Evolutionary conservation across 2,329 filamentous ascomycete genomes (phyloP).

Genomic region (Colletotrichum sojae): DNA sequence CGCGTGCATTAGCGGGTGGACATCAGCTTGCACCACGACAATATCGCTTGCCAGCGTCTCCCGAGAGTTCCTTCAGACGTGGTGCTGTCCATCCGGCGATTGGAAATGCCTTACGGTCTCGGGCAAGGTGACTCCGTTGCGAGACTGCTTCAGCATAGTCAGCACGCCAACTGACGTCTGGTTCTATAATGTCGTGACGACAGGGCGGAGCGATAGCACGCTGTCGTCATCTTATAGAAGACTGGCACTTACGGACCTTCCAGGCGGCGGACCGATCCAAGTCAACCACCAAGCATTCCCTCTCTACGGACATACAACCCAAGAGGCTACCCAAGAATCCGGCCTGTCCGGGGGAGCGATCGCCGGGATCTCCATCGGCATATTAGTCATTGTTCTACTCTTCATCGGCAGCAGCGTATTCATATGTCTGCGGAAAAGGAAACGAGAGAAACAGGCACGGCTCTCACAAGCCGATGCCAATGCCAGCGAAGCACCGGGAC

Average conservation of each 20-base stretch:
- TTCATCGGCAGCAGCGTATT: not conserved
- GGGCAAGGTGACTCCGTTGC: not conserved
- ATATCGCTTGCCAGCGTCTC: not conserved
- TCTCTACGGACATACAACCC: not conserved
- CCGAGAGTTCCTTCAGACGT: constrained; percentile 15
- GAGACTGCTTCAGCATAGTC: constrained; percentile 20
- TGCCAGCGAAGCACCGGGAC: not conserved
- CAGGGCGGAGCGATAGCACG: not conserved
- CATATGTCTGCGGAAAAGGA: not conserved
- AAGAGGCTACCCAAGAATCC: not conserved
- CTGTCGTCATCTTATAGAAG: constrained; percentile 13
- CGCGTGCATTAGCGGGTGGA: constrained; percentile 31
- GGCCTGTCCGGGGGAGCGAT: not conserved
- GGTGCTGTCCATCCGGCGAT: constrained; percentile 17
- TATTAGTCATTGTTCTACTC: not conserved
- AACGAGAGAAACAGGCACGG: not conserved
- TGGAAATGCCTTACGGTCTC: constrained; percentile 3
- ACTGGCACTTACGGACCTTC: not conserved
- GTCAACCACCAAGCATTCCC: too few relatives aligned
- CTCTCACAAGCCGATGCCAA: not conserved
- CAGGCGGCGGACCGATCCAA: not conserved
- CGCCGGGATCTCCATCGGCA: not conserved
- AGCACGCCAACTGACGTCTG: constrained; percentile 24
- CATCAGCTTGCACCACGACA: constrained; percentile 16
- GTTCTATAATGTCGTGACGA: constrained; percentile 5